phyloP scores from a whole-genome alignment of 2,329 filamentous ascomycete species.

The Scedosporium dehoogii region DNA sequence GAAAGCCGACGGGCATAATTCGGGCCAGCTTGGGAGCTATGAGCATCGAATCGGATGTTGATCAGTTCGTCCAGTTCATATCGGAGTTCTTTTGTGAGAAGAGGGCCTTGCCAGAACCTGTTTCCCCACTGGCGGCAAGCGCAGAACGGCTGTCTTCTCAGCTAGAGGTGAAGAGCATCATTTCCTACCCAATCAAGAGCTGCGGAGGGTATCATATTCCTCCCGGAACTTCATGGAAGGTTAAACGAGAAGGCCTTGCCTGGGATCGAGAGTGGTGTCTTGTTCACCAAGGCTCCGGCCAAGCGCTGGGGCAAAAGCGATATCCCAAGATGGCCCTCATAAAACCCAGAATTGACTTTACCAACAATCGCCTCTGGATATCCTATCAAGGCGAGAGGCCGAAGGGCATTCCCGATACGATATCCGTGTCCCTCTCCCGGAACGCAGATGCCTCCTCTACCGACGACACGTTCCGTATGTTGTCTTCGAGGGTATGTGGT shows the following conservation, averaged over 20 bases:
- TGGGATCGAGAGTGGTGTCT: conserved; percentile 98
- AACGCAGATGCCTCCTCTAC: conserved; percentile 49
- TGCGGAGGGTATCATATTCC: conserved; percentile 73
- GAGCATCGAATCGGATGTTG: conserved; percentile 69
- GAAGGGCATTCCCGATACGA: conserved; percentile 20
- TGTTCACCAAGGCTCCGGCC: conserved; percentile 74
- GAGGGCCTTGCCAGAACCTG: neutral
- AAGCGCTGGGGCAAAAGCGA: conserved; percentile 79
- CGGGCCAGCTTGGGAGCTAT: conserved; percentile 82
- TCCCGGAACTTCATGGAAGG: conserved; percentile 55
- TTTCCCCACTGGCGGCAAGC: neutral
- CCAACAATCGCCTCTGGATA: conserved; percentile 54
- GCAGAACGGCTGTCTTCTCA: neutral
- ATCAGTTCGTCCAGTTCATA: conserved; percentile 61
- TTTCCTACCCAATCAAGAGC: conserved; percentile 88
- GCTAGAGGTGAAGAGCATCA: conserved; percentile 47
- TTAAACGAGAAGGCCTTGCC: conserved; percentile 70
- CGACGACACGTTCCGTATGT: conserved; percentile 24
- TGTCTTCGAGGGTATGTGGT: conserved; percentile 66
- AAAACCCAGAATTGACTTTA: conserved; percentile 63
- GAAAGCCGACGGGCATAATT: conserved; percentile 81
- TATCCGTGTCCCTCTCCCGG: conserved; percentile 55
- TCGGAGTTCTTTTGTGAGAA: conserved; percentile 37
- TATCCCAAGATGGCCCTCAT: conserved; percentile 83
- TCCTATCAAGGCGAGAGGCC: conserved; percentile 28